Evolutionary conservation across 1,284 basidiomycete genomes (phyloP).

Genomic region (Lentinula novae-zelandiae): DNA sequence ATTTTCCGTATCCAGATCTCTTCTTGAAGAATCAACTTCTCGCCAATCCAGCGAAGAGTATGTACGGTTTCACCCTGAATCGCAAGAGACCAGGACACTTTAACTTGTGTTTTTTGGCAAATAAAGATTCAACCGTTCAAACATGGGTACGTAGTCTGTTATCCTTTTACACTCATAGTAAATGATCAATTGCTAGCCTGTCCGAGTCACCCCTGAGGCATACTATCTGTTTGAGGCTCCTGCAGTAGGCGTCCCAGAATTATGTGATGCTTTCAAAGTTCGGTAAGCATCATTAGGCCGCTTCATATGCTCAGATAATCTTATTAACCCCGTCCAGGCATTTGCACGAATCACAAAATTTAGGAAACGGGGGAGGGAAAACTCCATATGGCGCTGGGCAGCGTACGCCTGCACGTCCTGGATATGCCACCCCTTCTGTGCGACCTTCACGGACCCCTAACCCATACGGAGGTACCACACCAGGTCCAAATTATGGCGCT

Average conservation of each 20-base stretch:
- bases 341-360: conserved; percentile 75
- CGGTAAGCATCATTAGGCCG: conserved; percentile 41
- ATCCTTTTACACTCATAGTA: conserved; percentile 9
- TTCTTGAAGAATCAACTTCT: conserved; percentile 88
- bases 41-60: conserved; percentile 91
- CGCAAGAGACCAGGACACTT: conserved; percentile 90
- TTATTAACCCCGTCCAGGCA: conserved; percentile 43
- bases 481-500: conserved; percentile 32
- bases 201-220: conserved; percentile 86
- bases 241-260: conserved; percentile 84
- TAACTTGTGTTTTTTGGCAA: conserved; percentile 90
- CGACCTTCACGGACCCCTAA: conserved; percentile 42
- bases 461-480: conserved; percentile 47
- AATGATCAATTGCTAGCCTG: conserved; percentile 51
- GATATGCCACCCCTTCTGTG: conserved; percentile 72
- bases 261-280: conserved; percentile 96
- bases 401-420: conserved; percentile 75
- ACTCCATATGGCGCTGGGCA: conserved; percentile 76
- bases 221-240: conserved; percentile 88
- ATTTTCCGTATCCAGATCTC: conserved; percentile 52
- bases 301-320: conserved; percentile 12
- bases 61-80: conserved; percentile 96
- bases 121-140: conserved; percentile 86
- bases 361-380: conserved; percentile 64
- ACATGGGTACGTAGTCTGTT: conserved; percentile 67